Base-by-base conservation (phyloP, 306 rosid genomes). In the Cucumis hystrix region DNA sequence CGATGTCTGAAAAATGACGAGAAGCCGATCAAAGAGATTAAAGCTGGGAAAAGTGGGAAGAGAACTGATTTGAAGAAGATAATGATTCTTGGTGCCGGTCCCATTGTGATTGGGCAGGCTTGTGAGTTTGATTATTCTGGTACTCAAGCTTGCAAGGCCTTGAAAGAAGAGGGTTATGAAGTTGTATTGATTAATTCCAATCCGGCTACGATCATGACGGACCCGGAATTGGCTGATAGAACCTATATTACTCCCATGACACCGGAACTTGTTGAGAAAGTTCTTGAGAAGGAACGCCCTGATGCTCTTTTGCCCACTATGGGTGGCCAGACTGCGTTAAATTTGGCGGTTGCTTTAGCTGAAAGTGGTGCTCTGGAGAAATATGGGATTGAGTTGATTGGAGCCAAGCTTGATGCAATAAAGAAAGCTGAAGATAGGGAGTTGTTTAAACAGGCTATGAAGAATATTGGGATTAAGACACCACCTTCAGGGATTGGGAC, bases 181-280 rank as follows among this genome's bases (percentile, higher is more conserved):
- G 98, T 92, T 1, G 43, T 95, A 13, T 84, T 92, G 82, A 96
- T 96, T 6, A 92, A 96, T 61, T 96, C 99, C 4, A 96, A 96
- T 70, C 98, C 99, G 1, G 99, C 99, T 0, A 96, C 98, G 28
- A 96, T 96, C 39, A 96, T 96, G 99, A 96, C 99, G 8, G 99
- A 96, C 87, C 99, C 98, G 5, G 98, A 92, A 0, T 77, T 86
- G 80, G 96, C 97, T 7, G 90, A 92, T 61, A 78, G 89, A 83
- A 92, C 99, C 1, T 96, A 92, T 76, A 80, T 96, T 39, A 81
- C 98, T 2, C 99, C 98, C 7, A 96, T 96, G 98, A 96, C 98
- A 3, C 96, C 99, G 0, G 98, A 92, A 10, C 76, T 92, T 49
- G 97, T 96, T 1, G 99, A 96, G 84, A 88, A 88, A 41, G 91